These are phyloP conservation scores for Hypoxylon sp. DNA, from an alignment of 2,329 filamentous ascomycete genomes.

Conservation along the genomic window DNA sequence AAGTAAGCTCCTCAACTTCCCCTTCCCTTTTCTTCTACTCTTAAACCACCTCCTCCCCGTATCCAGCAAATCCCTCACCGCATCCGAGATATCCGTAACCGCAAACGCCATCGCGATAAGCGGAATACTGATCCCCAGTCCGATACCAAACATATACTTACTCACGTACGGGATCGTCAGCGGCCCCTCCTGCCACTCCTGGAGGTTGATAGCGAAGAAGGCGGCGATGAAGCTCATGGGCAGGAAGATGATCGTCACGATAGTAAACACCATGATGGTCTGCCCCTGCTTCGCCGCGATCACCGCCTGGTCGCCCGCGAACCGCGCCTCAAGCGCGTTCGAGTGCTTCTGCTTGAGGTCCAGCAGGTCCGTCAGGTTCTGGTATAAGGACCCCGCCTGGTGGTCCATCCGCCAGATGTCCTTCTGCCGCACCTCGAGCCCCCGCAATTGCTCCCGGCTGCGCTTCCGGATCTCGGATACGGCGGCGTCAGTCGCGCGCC, in stretches of 20 bases:
- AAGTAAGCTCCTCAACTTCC: neutral
- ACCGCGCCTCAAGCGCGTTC: conserved; percentile 76
- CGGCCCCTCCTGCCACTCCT: conserved; percentile 60
- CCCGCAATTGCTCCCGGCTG: conserved; percentile 70
- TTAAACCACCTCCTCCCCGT: conserved; percentile 18
- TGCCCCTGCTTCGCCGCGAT: conserved; percentile 68
- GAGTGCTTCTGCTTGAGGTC: conserved; percentile 79
- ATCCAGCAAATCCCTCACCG: conserved; percentile 20
- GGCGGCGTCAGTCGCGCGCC: conserved; percentile 45
- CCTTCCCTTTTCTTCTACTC: neutral
- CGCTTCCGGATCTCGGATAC: conserved; percentile 67
- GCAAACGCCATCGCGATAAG: conserved; percentile 59
- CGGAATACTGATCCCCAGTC: conserved; percentile 58
- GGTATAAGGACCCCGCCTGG: conserved; percentile 73
- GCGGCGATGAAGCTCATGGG: conserved; percentile 62
- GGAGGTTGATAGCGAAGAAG: conserved; percentile 62
- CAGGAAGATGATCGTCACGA: conserved; percentile 63
- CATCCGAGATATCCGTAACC: conserved; percentile 55
- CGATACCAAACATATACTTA: conserved; percentile 67
- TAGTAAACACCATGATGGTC: conserved; percentile 63
- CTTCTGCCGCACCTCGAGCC: conserved; percentile 70
- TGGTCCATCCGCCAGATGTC: conserved; percentile 76
- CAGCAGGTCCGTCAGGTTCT: conserved; percentile 72
- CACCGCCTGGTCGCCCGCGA: conserved; percentile 72
- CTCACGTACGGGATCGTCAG: conserved; percentile 66